These are phyloP conservation scores for Coffea canephora DNA, from an alignment of 257 asterid genomes.

Conservation along the genomic window DNA sequence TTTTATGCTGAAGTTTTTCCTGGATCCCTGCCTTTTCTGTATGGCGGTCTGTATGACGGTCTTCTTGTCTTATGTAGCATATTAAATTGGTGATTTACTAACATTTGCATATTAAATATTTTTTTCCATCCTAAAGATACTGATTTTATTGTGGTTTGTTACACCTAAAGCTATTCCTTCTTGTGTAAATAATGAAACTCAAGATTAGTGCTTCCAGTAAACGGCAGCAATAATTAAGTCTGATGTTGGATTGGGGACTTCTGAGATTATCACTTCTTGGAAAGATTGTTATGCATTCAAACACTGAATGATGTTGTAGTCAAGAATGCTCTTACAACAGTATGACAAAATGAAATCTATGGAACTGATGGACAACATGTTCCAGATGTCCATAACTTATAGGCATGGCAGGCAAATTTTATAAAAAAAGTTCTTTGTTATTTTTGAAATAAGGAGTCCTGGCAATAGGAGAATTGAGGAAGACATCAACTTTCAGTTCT, in stretches of 20 bases:
- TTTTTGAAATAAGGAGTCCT: neutral
- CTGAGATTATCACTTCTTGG: neutral
- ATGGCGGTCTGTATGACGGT: neutral
- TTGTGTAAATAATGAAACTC: neutral
- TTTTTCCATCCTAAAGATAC: neutral
- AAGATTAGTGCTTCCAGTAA: neutral
- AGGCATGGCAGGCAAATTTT: neutral
- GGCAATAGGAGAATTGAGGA: neutral
- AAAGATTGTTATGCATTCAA: neutral
- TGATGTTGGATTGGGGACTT: neutral
- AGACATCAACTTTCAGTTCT: neutral
- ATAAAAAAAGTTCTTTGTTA: neutral
- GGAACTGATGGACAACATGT: neutral
- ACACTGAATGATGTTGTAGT: neutral
- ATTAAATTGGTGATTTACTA: neutral
- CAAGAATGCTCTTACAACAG: neutral
- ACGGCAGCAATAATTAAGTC: neutral
- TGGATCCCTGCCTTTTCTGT: neutral
- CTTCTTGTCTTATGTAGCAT: neutral
- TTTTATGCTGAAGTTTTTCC: neutral
- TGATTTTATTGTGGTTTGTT: neutral
- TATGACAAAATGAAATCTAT: neutral
- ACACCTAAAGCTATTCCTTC: neutral
- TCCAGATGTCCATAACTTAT: neutral
- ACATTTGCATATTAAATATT: neutral